These are phyloP conservation scores for Wickerhamiella spandovensis DNA, from an alignment of 805 yeast species.

Conservation along the genomic window DNA sequence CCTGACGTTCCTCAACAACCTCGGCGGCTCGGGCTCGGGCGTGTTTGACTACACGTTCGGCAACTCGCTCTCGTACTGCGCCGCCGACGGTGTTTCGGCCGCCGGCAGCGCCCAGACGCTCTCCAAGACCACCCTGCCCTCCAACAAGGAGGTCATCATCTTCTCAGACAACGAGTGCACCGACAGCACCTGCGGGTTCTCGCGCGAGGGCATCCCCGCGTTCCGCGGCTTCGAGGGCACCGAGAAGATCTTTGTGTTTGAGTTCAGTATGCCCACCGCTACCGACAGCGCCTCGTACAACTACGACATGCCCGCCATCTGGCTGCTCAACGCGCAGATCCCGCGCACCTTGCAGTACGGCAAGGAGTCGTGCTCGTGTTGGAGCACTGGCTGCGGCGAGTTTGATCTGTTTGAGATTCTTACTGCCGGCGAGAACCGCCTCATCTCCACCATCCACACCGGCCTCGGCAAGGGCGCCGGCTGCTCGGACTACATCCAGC, in stretches of 20 bases:
- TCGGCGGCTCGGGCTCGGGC: constrained; percentile 78
- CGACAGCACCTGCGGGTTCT: constrained; percentile 60
- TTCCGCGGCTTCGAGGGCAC: constrained; percentile 87
- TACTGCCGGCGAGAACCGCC: constrained; percentile 56
- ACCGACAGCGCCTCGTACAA: constrained; percentile 37
- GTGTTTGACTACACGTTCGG: constrained; percentile 78
- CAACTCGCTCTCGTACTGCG: constrained; percentile 78
- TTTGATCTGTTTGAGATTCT: constrained; percentile 87
- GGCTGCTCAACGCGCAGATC: constrained; percentile 90
- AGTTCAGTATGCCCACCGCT: constrained; percentile 84
- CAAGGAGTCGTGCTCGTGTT: constrained; percentile 74
- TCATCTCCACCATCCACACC: constrained; percentile 65
- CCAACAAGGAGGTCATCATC: constrained; percentile 70
- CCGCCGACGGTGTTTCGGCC: constrained; percentile 61
- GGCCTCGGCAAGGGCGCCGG: constrained; percentile 78
- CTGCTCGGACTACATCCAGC: constrained; percentile 68
- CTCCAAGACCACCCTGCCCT: constrained; percentile 50
- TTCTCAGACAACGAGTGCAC: constrained; percentile 41
- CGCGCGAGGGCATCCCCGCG: constrained; percentile 78
- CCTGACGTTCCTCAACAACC: constrained; percentile 70
- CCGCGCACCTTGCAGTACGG: constrained; percentile 97
- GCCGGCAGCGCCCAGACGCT: constrained; percentile 58
- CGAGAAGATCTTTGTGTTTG: constrained; percentile 77
- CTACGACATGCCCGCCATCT: constrained; percentile 94
- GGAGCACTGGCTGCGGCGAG: constrained; percentile 97